phyloP scores from a whole-genome alignment of 768 basidiomycete genomes.

The Hygrophorus russula region DNA sequence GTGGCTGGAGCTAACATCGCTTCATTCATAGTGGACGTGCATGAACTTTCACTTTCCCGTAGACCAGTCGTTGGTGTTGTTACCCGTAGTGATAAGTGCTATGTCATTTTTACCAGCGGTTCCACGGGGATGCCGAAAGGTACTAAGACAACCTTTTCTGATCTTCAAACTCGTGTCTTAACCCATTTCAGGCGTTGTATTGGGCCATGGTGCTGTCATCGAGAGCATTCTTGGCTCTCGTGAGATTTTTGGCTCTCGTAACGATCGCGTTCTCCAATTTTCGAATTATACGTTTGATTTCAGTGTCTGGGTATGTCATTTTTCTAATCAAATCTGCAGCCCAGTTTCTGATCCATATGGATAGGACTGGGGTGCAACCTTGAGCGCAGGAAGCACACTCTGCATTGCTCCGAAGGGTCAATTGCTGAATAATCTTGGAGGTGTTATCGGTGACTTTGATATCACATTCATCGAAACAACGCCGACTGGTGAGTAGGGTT shows the following conservation, averaged over 20 bases:
- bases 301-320: conserved; percentile 3
- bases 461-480: no score
- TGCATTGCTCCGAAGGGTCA: no score
- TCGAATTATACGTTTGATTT: background rate
- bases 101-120: conserved; percentile 1
- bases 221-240: background rate
- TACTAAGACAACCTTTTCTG: background rate
- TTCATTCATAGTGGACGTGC: background rate
- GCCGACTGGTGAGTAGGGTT: no score
- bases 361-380: no score
- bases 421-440: no score
- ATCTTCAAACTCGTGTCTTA: no score
- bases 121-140: conserved; percentile 3
- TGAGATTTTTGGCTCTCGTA: background rate
- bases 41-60: background rate
- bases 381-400: no score
- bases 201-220: background rate
- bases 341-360: no score
- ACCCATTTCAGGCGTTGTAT: background rate
- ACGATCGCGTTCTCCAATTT: conserved; percentile 2
- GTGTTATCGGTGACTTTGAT: no score
- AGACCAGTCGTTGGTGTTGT: background rate
- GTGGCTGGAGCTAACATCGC: background rate
- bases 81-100: background rate
- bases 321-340: no score